Conservation (phyloP, 768 basidiomycete genomes). For the Leccinellum luteum region DNA sequence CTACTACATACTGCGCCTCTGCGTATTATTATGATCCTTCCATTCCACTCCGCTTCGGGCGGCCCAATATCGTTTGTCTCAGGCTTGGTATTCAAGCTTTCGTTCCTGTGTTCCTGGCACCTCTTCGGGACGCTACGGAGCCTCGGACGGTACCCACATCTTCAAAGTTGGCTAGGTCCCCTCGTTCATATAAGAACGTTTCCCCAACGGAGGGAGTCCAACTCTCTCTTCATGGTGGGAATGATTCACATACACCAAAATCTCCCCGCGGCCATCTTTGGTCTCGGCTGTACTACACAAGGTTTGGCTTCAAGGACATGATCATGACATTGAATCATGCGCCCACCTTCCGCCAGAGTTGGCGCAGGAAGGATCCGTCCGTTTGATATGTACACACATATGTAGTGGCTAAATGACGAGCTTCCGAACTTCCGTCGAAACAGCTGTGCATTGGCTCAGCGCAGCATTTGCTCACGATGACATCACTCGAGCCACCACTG, state of each 20-base stretch:
- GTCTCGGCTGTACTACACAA: conserved; percentile 7
- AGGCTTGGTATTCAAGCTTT: neutral
- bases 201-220: neutral
- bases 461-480: neutral
- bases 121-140: neutral
- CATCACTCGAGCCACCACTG: conserved; percentile 1
- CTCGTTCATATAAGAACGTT: neutral
- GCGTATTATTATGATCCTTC: conserved; percentile 2
- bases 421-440: neutral
- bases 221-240: conserved; percentile 2
- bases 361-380: neutral
- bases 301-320: neutral
- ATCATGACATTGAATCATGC: neutral
- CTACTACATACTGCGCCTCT: neutral
- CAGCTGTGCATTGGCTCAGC: neutral
- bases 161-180: neutral
- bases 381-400: neutral
- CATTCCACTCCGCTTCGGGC: conserved; percentile 1
- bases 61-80: neutral
- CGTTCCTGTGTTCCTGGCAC: neutral
- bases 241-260: conserved; percentile 1
- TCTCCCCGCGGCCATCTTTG: neutral
- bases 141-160: neutral
- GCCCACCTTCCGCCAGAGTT: neutral
- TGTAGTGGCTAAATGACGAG: neutral